A percentile compares a stretch with the other conserved stretches of the same genome.
Conservation (phyloP, 495 filamentous ascomycete genomes). For the Hyaloscypha finlandica region DNA sequence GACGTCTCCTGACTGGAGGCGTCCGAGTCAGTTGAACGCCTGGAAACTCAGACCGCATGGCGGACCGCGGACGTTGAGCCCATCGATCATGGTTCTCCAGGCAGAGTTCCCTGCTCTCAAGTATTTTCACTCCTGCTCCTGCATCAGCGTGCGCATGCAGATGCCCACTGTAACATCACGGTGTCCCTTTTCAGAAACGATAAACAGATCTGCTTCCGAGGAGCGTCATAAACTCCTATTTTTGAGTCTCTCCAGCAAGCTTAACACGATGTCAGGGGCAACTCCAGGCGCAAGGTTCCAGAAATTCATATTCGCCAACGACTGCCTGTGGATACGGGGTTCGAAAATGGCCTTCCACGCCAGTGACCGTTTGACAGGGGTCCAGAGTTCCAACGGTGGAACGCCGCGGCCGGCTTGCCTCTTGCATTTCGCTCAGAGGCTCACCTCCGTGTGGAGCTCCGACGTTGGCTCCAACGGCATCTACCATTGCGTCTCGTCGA, state of each 20-base stretch:
- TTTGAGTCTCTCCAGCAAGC: neutral
- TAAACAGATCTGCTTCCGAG: constrained; percentile 11
- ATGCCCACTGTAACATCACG: constrained; percentile 6
- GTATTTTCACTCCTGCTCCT: neutral
- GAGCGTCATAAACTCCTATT: constrained; percentile 7
- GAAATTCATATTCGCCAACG: neutral
- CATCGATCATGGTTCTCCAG: constrained; percentile 25
- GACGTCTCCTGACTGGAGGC: neutral
- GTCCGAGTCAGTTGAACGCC: constrained; percentile 13
- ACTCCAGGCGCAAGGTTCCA: neutral
- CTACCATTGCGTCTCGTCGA: neutral
- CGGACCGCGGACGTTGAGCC: neutral
- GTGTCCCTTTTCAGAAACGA: constrained; percentile 11
- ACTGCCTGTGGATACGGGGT: neutral
- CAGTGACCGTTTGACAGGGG: neutral
- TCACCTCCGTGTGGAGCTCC: neutral
- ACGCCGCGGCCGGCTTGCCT: neutral
- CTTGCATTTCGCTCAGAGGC: neutral
- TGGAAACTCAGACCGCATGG: constrained; percentile 21
- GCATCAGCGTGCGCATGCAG: constrained; percentile 4
- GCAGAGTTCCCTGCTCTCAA: neutral
- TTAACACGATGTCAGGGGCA: neutral
- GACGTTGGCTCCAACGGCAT: neutral
- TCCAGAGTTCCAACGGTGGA: neutral
- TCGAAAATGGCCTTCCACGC: neutral